Evolutionary conservation across 2,329 filamentous ascomycete species (phyloP).

Genomic region (Myriosclerotinia scirpicola): DNA sequence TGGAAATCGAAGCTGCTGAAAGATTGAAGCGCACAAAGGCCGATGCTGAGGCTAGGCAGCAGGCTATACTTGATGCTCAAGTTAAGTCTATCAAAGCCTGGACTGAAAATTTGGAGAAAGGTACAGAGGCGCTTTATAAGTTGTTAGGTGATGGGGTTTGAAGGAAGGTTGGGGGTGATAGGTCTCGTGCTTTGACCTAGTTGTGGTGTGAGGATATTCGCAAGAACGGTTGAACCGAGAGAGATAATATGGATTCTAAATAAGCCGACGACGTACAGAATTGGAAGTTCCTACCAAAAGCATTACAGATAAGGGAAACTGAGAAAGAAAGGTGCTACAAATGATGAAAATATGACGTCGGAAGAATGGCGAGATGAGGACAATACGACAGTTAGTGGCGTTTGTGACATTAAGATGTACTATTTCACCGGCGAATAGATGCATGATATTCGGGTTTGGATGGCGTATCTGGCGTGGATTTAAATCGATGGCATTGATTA

Average conservation of each 20-base stretch:
- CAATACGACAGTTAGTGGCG: slow-evolving; percentile 39
- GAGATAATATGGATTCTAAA: slow-evolving; percentile 81
- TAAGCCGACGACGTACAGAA: slow-evolving; percentile 83
- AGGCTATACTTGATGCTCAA: slow-evolving; percentile 30
- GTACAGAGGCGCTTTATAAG: slow-evolving; percentile 37
- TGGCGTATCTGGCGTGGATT: slow-evolving; percentile 4
- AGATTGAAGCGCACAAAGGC: slow-evolving; percentile 33
- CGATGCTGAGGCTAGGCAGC: slow-evolving; percentile 25
- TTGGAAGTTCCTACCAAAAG: slow-evolving; percentile 80
- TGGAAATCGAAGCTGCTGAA: slow-evolving; percentile 37
- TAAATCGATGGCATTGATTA: not conserved
- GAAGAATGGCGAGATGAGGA: slow-evolving; percentile 93
- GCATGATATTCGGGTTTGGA: not conserved
- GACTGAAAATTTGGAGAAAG: slow-evolving; percentile 32
- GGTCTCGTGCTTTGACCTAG: not conserved
- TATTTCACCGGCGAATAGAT: not conserved
- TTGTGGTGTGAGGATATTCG: not conserved
- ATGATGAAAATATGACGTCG: slow-evolving; percentile 80
- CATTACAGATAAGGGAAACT: slow-evolving; percentile 89
- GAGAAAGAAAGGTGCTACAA: slow-evolving; percentile 85
- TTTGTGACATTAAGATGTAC: slow-evolving; percentile 1
- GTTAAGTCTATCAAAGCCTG: slow-evolving; percentile 30
- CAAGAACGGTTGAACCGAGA: slow-evolving; percentile 43
- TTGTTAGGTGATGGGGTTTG: slow-evolving; percentile 36
- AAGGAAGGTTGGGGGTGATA: slow-evolving; percentile 23